Evolutionary conservation across 2,329 filamentous ascomycete species (phyloP).

Genomic region (Fusarium dimerum): DNA sequence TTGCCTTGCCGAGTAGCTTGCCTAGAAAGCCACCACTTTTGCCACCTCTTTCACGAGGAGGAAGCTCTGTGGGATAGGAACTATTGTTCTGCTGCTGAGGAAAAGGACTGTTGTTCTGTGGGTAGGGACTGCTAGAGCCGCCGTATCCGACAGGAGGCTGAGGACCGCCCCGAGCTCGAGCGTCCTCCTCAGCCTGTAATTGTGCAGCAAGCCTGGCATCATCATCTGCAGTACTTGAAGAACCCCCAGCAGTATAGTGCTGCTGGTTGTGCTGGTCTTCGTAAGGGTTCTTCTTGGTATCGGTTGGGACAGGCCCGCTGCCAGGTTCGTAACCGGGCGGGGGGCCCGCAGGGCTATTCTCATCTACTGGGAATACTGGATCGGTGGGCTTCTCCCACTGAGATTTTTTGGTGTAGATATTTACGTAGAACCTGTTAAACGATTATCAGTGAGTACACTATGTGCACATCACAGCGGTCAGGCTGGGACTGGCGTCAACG

Average conservation of each 20-base stretch:
- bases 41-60: conserved; percentile 38
- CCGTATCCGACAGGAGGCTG: conserved; percentile 37
- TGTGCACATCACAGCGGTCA: background rate
- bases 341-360: conserved; percentile 53
- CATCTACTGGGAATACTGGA: conserved; percentile 57
- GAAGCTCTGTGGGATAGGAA: conserved; percentile 42
- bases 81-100: conserved; percentile 29
- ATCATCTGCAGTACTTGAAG: conserved; percentile 48
- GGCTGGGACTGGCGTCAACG: conserved; percentile 15
- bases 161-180: conserved; percentile 47
- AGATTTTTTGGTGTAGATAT: conserved; percentile 82
- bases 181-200: conserved; percentile 83
- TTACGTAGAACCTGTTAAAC: conserved; percentile 77
- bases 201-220: conserved; percentile 75
- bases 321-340: conserved; percentile 67
- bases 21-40: conserved; percentile 50
- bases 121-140: conserved; percentile 30
- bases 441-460: conserved; percentile 11
- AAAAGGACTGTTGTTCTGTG: conserved; percentile 29
- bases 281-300: conserved; percentile 74
- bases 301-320: conserved; percentile 40
- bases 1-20: conserved; percentile 53
- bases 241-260: conserved; percentile 32
- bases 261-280: conserved; percentile 38
- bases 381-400: conserved; percentile 85